Evolutionary conservation across 2,329 filamentous ascomycete species (phyloP).

Genomic region (Trichoderma arundinaceum): DNA sequence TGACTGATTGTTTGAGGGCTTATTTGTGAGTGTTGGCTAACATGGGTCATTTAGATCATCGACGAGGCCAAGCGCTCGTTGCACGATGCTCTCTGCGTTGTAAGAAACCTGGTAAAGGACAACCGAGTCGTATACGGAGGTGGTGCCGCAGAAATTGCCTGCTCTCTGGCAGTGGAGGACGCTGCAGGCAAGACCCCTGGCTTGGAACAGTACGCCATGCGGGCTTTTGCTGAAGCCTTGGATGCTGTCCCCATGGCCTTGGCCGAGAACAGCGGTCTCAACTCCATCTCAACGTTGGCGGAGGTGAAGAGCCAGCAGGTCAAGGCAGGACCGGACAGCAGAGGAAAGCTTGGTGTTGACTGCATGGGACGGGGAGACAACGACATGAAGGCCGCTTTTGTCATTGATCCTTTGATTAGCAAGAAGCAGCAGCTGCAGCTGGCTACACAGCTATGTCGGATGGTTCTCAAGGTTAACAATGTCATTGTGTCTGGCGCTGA

Average conservation of each 20-base stretch:
- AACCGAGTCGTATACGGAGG: constrained; percentile 98
- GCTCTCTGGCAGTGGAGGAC: constrained; percentile 93
- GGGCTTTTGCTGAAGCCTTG: constrained; percentile 92
- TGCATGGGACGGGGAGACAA: constrained; percentile 97
- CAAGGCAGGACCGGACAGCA: constrained; percentile 63
- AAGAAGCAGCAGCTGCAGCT: constrained; percentile 97
- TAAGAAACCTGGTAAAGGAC: constrained; percentile 93
- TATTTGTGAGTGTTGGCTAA: constrained; percentile 33
- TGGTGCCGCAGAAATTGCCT: constrained; percentile 95
- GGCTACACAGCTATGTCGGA: constrained; percentile 94
- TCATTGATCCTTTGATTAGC: constrained; percentile 96
- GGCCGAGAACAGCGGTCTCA: constrained; percentile 95
- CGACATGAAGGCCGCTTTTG: constrained; percentile 97
- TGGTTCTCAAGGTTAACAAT: constrained; percentile 98
- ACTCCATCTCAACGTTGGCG: constrained; percentile 92
- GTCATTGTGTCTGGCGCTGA: constrained; percentile 89
- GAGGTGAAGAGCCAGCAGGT: constrained; percentile 96
- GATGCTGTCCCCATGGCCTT: constrained; percentile 94
- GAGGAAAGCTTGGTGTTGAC: constrained; percentile 83
- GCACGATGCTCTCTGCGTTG: constrained; percentile 96
- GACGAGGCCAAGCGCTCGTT: constrained; percentile 98
- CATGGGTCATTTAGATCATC: constrained; percentile 71
- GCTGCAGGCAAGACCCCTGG: constrained; percentile 93
- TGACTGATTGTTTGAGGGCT: constrained; percentile 39
- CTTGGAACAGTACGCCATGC: constrained; percentile 99